A percentile compares a stretch with the other conserved stretches of the same genome.
These are phyloP conservation scores for Leishmania turanica DNA, from an alignment of 208 protist species.

Conservation along the genomic window DNA sequence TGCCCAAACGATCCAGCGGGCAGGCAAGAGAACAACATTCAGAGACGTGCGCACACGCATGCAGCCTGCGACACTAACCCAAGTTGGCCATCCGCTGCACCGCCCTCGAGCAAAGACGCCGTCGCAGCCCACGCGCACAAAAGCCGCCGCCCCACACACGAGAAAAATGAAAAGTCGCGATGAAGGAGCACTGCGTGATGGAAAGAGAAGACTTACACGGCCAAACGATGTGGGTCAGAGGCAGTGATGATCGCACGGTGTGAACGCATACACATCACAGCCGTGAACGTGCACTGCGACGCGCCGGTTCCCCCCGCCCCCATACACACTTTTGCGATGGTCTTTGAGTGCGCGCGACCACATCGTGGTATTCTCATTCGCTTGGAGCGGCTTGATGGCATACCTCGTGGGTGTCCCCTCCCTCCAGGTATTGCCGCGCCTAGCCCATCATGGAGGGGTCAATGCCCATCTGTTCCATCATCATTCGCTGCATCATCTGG, in stretches of 20 bases:
- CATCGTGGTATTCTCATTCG: neutral
- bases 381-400: neutral
- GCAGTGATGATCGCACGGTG: neutral
- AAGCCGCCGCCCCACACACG: neutral
- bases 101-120: neutral
- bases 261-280: neutral
- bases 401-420: neutral
- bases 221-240: neutral
- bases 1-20: neutral
- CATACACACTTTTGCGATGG: too few relatives aligned
- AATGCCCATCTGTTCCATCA: conserved; percentile 92
- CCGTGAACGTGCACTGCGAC: neutral
- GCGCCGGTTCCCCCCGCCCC: neutral
- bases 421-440: neutral
- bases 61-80: neutral
- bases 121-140: neutral
- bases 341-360: neutral
- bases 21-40: neutral
- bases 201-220: neutral
- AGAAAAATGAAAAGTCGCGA: neutral
- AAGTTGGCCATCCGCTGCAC: neutral
- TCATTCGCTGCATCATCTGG: conserved; percentile 88
- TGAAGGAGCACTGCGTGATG: neutral
- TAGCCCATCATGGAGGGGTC: conserved; percentile 54
- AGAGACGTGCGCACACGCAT: neutral